phyloP scores from a whole-genome alignment of 495 filamentous ascomycete species.

The Talaromyces nanjingensis region DNA sequence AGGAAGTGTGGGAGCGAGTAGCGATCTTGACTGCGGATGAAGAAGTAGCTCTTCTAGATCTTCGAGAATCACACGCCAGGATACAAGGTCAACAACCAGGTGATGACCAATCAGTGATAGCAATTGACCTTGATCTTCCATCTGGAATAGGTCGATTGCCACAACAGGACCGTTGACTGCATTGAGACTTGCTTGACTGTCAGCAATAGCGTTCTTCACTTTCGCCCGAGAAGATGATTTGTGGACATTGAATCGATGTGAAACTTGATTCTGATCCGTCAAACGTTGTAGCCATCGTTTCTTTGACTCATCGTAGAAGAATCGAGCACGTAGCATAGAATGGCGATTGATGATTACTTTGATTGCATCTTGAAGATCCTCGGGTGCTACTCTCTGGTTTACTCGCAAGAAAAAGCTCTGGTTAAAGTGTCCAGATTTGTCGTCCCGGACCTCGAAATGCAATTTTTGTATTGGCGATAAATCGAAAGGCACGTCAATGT shows the following conservation, averaged over 20 bases:
- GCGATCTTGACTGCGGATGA: constrained; percentile 26
- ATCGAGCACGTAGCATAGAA: constrained; percentile 69
- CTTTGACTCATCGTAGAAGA: constrained; percentile 24
- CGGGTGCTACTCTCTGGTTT: constrained; percentile 37
- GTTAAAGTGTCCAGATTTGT: constrained; percentile 64
- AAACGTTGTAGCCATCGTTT: constrained; percentile 30
- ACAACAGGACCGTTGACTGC: constrained; percentile 36
- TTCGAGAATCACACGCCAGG: constrained; percentile 61
- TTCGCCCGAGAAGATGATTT: constrained; percentile 15
- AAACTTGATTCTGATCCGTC: constrained; percentile 27
- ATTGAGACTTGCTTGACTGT: constrained; percentile 39
- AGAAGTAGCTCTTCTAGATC: constrained; percentile 58
- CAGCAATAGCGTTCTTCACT: constrained; percentile 23
- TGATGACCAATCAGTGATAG: constrained; percentile 64
- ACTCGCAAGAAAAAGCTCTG: constrained; percentile 60
- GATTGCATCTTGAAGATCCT: constrained; percentile 44
- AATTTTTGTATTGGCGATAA: constrained; percentile 67
- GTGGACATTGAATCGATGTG: constrained; percentile 30
- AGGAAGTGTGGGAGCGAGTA: constrained; percentile 40
- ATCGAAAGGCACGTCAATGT: constrained; percentile 45
- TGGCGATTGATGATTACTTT: constrained; percentile 56
- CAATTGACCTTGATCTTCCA: constrained; percentile 36
- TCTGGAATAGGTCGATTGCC: constrained; percentile 41
- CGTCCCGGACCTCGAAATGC: constrained; percentile 52
- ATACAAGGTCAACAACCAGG: constrained; percentile 62